These are phyloP conservation scores for Fomitopsis betulina DNA, from an alignment of 1,284 basidiomycete species.

Conservation along the genomic window DNA sequence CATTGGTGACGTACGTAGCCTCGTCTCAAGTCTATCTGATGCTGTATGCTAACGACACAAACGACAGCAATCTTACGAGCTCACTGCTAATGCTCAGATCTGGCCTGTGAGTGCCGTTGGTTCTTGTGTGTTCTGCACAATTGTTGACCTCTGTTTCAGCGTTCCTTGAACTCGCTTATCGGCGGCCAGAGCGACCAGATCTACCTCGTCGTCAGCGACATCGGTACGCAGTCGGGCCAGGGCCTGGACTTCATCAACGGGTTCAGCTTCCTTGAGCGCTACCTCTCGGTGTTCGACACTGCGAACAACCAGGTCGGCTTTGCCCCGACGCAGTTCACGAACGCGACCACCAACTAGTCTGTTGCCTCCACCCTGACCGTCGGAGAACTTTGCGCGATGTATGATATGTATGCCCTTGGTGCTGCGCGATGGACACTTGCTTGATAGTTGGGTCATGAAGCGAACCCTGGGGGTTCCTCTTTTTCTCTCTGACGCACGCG, in stretches of 20 bases:
- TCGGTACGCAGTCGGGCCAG: slow-evolving; percentile 25
- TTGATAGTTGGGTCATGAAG: background rate
- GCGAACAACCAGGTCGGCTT: slow-evolving; percentile 41
- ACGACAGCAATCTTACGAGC: slow-evolving; percentile 29
- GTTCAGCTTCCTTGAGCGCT: slow-evolving; percentile 44
- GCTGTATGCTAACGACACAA: background rate
- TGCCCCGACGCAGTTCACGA: slow-evolving; percentile 45
- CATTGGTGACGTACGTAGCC: slow-evolving; percentile 31
- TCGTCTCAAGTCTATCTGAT: background rate
- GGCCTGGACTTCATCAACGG: slow-evolving; percentile 38
- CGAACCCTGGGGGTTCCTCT: slow-evolving; percentile 2
- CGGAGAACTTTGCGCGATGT: background rate
- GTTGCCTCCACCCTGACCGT: too few relatives aligned
- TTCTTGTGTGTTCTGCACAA: background rate
- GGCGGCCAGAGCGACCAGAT: slow-evolving; percentile 36
- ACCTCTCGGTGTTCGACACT: slow-evolving; percentile 63
- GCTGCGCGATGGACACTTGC: background rate
- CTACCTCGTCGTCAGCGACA: slow-evolving; percentile 40
- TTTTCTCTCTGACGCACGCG: background rate
- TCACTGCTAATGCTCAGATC: slow-evolving; percentile 46
- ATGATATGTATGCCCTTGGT: too few relatives aligned
- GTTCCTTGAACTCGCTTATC: slow-evolving; percentile 35
- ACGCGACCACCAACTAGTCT: slow-evolving; percentile 48
- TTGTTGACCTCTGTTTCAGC: slow-evolving; percentile 5
- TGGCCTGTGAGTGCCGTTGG: slow-evolving; percentile 30